A percentile compares a stretch with the other conserved stretches of the same genome.
Evolutionary conservation across 305 asterid genomes (phyloP).

Genomic region (Fraxinus xanthoxyloides): DNA sequence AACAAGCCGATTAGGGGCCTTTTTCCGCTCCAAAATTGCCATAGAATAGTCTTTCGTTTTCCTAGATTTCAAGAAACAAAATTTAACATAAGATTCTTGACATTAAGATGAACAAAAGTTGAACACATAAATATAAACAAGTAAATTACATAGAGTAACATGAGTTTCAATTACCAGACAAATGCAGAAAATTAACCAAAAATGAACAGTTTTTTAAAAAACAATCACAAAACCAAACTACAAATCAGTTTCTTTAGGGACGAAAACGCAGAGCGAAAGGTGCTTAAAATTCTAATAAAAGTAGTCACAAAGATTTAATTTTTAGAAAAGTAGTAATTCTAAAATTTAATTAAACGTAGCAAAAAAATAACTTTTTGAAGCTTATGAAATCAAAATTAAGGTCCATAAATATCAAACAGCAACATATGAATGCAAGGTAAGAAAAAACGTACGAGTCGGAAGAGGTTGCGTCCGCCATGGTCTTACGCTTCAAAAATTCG

Average conservation of each 20-base stretch:
- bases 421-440: neutral
- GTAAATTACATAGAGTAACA: neutral
- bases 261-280: neutral
- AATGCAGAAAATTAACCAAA: neutral
- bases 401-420: neutral
- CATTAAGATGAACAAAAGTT: neutral
- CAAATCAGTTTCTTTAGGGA: neutral
- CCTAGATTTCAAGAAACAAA: slow-evolving; percentile 25
- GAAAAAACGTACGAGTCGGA: neutral
- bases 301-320: neutral
- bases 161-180: neutral
- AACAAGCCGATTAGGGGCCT: slow-evolving; percentile 47
- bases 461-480: slow-evolving; percentile 1
- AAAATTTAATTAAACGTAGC: neutral
- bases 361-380: neutral
- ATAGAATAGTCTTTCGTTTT: slow-evolving; percentile 37
- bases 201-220: neutral
- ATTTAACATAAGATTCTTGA: neutral
- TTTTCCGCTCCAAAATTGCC: slow-evolving; percentile 44
- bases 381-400: neutral
- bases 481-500: neutral
- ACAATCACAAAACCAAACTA: neutral
- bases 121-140: neutral
- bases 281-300: neutral
- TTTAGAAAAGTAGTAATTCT: neutral